Evolutionary conservation across 2,329 filamentous ascomycete genomes (phyloP), one percentile per base, ranked within the genome.

Genomic region (Epichloe sp.): DNA sequence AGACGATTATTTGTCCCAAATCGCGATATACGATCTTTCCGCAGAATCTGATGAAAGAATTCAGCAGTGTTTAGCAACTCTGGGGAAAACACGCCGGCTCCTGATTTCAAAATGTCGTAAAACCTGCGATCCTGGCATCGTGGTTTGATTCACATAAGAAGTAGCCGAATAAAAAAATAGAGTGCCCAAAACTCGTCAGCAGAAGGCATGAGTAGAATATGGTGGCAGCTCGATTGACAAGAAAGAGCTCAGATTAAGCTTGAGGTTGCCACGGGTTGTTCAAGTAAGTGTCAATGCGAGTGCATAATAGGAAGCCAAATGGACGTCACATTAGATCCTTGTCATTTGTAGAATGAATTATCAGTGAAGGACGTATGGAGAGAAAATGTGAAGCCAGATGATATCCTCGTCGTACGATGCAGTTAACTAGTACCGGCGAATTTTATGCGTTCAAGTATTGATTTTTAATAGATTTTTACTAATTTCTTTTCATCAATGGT

Each of bases 1-100:
- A 19, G 72, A 74, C 26, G 72, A 80, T 49, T 59, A 58, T 45
- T 57, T 71, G 48, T 60, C 65, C 26, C 54, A 54, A 37, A 53
- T 63, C 44, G 68, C 65, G 38, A 62, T 72, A 52, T 52, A 55
- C 48, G 64, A 67, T 56, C 70, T 71, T 54, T 59, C 55, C 37
- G 53, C 59, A 41, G 48, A 59, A 26, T 62, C 63, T 10, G 53
- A 53, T 34, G 23, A 35, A 10, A 52, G 15, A n/a, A 49, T 54
- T 19, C 45, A 38, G 31, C 36, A 43, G 21, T 54, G 52, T 12
- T 47, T 59, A 11, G 51, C 45, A 15, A 37, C 50, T 19, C 31
- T 56, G 49, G 23, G 42, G 8, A 15, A 41, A 35, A 17, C 17
- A 23, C 19, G 12, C 38, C 17, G 23, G 8, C 17, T 26, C 12